Conservation (phyloP, 257 asterid genomes). For the Vinca minor region DNA sequence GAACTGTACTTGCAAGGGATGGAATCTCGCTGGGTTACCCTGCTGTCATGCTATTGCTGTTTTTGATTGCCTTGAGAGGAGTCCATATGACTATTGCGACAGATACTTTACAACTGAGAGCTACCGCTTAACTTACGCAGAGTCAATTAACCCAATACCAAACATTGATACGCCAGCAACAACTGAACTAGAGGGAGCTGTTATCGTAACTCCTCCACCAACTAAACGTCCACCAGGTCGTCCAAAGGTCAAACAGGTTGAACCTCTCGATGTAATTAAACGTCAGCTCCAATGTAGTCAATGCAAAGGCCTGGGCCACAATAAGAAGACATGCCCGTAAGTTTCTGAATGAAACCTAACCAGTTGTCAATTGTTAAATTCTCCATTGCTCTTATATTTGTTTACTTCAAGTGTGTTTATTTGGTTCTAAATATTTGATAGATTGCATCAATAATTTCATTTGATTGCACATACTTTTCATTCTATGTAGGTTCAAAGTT, state of each 20-base stretch:
- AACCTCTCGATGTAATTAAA: slow-evolving; percentile 64
- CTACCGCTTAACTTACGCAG: slow-evolving; percentile 57
- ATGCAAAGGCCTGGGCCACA: slow-evolving; percentile 98
- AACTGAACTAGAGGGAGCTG: slow-evolving; percentile 45
- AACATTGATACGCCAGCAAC: slow-evolving; percentile 67
- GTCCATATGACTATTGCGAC: slow-evolving; percentile 66
- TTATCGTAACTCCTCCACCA: slow-evolving; percentile 84
- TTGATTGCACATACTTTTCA: background rate
- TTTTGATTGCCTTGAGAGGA: slow-evolving; percentile 48
- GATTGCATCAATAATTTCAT: background rate
- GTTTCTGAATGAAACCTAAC: slow-evolving; percentile 18
- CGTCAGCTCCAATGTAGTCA: slow-evolving; percentile 98
- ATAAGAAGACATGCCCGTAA: slow-evolving; percentile 88
- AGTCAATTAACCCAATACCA: slow-evolving; percentile 86
- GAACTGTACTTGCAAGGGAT: slow-evolving; percentile 86
- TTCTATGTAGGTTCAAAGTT: background rate
- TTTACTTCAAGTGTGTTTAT: background rate
- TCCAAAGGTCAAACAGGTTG: slow-evolving; percentile 74
- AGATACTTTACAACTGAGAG: slow-evolving; percentile 60
- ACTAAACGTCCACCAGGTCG: slow-evolving; percentile 88
- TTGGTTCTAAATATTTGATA: background rate
- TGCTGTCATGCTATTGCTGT: slow-evolving; percentile 85
- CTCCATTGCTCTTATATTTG: background rate
- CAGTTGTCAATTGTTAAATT: background rate
- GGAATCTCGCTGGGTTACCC: slow-evolving; percentile 89